Percentiles rank a stretch among this genome's conserved stretches.
phyloP scores from a whole-genome alignment of 2,329 filamentous ascomycete genomes.

The Colletotrichum sp. region DNA sequence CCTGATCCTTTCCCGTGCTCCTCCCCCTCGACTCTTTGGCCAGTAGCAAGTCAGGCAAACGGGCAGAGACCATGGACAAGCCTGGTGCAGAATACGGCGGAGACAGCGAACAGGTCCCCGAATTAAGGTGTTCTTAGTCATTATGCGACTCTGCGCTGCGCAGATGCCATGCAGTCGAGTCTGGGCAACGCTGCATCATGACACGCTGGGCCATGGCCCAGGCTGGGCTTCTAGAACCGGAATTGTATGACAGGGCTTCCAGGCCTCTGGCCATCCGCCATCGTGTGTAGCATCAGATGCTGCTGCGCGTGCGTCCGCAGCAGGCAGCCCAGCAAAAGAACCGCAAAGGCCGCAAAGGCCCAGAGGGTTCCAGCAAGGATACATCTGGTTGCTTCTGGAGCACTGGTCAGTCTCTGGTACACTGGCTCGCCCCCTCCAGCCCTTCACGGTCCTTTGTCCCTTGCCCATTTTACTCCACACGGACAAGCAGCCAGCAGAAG shows the following conservation, averaged over 20 bases:
- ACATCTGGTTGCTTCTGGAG: not conserved
- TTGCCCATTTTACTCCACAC: not conserved
- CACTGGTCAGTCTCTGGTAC: not conserved
- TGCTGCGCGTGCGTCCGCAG: not conserved
- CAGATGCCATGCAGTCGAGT: not conserved
- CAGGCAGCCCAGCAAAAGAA: not conserved
- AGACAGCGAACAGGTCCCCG: not conserved
- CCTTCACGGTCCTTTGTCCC: slow-evolving; percentile 8
- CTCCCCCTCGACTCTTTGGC: not conserved
- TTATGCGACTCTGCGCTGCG: slow-evolving; percentile 3
- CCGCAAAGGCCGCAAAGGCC: not conserved
- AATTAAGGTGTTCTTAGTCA: slow-evolving; percentile 9
- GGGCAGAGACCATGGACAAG: not conserved
- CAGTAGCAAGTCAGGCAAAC: not conserved
- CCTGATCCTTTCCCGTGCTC: not conserved
- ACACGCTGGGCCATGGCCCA: not conserved
- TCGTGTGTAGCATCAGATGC: not conserved
- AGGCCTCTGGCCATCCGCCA: not conserved
- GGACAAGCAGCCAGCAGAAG: not conserved
- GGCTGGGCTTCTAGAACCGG: not conserved
- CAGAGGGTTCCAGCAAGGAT: not conserved
- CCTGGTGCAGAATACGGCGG: not conserved
- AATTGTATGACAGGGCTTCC: not conserved
- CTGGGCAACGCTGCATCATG: not conserved
- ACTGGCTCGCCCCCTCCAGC: not conserved